Percentiles rank a stretch among this genome's conserved stretches.
Conservation (phyloP, 2,329 filamentous ascomycete species). For the Clarireedia sp. region DNA sequence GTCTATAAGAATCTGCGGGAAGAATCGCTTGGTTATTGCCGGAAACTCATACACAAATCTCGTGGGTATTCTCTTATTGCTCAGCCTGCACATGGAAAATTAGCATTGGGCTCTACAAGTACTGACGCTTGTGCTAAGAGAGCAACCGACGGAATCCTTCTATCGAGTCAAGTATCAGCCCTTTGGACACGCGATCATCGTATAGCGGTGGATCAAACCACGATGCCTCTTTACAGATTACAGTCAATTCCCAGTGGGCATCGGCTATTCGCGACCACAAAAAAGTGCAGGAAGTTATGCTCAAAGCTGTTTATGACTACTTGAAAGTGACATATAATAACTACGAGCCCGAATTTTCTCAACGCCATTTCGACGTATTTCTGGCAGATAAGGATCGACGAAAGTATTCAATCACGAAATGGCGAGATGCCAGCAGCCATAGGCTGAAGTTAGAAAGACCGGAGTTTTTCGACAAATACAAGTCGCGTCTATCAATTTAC, state of each 20-base stretch:
- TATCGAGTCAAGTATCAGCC: constrained; percentile 19
- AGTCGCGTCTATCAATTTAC: constrained; percentile 41
- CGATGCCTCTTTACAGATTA: constrained; percentile 23
- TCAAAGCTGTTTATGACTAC: constrained; percentile 35
- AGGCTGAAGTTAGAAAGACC: constrained; percentile 37
- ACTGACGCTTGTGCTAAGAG: constrained; percentile 11
- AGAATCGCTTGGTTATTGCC: constrained; percentile 35
- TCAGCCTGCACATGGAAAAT: background rate
- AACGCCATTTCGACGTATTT: constrained; percentile 36
- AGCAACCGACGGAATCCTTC: constrained; percentile 16
- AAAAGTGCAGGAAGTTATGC: constrained; percentile 34
- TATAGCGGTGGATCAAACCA: constrained; percentile 17
- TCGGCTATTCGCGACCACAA: constrained; percentile 39
- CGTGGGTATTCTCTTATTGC: constrained; percentile 22
- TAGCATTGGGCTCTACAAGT: background rate
- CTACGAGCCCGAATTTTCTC: constrained; percentile 38
- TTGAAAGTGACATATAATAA: constrained; percentile 39
- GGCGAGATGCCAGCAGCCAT: constrained; percentile 39
- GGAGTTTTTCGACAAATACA: constrained; percentile 38
- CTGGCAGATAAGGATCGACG: constrained; percentile 38
- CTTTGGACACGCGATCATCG: constrained; percentile 19
- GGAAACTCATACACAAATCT: constrained; percentile 35
- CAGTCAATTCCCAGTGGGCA: constrained; percentile 29
- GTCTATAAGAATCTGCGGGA: constrained; percentile 37
- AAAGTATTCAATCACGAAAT: constrained; percentile 36